These are phyloP conservation scores for Teunomyces barrocoloradensis DNA, from an alignment of 805 yeast species.

Conservation along the genomic window DNA sequence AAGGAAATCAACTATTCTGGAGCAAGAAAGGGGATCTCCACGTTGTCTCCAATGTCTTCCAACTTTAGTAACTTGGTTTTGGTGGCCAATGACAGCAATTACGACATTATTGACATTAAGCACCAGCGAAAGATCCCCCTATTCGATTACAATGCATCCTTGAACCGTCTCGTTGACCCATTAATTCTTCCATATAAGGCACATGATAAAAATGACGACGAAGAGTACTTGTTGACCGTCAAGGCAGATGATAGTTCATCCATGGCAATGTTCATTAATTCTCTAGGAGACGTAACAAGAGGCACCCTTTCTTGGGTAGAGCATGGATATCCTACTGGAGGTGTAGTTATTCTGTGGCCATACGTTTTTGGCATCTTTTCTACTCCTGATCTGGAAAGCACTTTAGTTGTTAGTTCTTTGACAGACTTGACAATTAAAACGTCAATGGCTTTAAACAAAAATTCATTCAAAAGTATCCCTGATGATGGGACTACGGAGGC, in stretches of 20 bases:
- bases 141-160: slow-evolving; percentile 25
- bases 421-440: slow-evolving; percentile 18
- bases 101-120: slow-evolving; percentile 38
- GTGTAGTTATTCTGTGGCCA: slow-evolving; percentile 37
- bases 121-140: slow-evolving; percentile 32
- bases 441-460: background rate
- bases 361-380: slow-evolving; percentile 30
- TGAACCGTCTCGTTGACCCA: slow-evolving; percentile 16
- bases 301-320: slow-evolving; percentile 41
- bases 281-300: slow-evolving; percentile 39
- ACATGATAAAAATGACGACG: slow-evolving; percentile 18
- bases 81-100: slow-evolving; percentile 31
- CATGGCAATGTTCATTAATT: slow-evolving; percentile 40
- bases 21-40: slow-evolving; percentile 27
- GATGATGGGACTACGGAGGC: background rate
- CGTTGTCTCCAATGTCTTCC: slow-evolving; percentile 22
- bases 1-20: slow-evolving; percentile 31
- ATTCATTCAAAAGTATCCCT: background rate
- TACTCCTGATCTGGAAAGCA: slow-evolving; percentile 4
- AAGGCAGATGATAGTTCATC: slow-evolving; percentile 31
- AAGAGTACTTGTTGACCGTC: slow-evolving; percentile 30
- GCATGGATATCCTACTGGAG: slow-evolving; percentile 34
- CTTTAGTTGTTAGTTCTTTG: slow-evolving; percentile 24
- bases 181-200: slow-evolving; percentile 19
- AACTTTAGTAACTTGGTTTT: slow-evolving; percentile 30